Evolutionary conservation across 2,329 filamentous ascomycete genomes (phyloP), one percentile per base, ranked within the genome.

Genomic region (Karstenula rhodostoma): DNA sequence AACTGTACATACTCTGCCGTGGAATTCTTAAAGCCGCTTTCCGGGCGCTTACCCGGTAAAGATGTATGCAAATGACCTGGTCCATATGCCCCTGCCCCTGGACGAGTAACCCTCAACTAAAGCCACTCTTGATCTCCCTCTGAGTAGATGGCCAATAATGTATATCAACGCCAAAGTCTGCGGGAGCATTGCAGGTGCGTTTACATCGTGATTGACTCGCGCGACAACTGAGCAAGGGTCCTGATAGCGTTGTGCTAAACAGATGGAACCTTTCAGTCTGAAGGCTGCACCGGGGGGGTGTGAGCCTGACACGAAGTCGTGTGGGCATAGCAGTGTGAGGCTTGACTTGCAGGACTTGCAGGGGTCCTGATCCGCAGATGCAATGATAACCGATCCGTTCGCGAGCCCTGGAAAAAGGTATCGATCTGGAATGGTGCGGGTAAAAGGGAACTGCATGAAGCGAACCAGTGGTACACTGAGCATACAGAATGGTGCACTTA

Each of bases 391-490:
- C 68, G 64, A 66, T 29, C 56, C 44, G 61, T 55, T 53, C 32
- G 51, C 54, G 56, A 32, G 46, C 57, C 51, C 23, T 54, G 46
- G 47, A 43, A 49, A 44, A 55, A 56, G 19, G 46, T 46, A 55
- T 58, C 58, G 66, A 68, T 72, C 65, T 68, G 62, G 67, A 63
- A 62, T 62, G 54, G 57, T 58, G 59, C 66, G 68, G 71, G 49
- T 74, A 73, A 72, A 67, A 40, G 51, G 19, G 59, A 61, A 42
- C 44, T 47, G 58, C 47, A 58, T 33, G 61, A 69, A 71, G 61
- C 64, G 69, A 69, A 43, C 66, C 66, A 71, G 57, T 73, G 32
- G 57, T 44, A 62, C 57, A 25, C 19, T 47, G 33, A 25, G n/a
- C 19, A 56, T 47, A 46, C 58, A 52, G 57, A 33, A 55, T 32